Conservation (phyloP, 306 rosid species). For the Arachis hypogaea region DNA sequence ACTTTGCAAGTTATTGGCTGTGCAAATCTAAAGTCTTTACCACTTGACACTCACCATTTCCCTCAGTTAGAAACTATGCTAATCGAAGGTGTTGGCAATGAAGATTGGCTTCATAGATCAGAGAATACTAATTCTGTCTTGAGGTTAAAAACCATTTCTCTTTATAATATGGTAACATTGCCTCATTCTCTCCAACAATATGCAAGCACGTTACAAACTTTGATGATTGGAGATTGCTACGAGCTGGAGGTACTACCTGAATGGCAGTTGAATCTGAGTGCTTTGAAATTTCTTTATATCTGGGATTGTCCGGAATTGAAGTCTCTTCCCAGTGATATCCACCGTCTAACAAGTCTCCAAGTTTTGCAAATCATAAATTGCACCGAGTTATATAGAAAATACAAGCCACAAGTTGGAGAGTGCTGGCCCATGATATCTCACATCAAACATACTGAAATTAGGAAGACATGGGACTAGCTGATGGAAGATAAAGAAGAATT, state of each 20-base stretch:
- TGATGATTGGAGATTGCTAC: background rate
- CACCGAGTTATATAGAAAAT: background rate
- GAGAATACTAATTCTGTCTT: no score
- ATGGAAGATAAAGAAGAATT: no score
- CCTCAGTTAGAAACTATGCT: background rate
- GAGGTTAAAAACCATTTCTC: background rate
- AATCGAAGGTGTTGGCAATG: no score
- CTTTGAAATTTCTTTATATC: background rate
- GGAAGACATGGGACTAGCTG: no score
- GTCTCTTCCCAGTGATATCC: slow-evolving; percentile 1
- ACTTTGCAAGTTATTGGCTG: background rate
- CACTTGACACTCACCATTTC: background rate
- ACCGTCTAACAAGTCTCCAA: slow-evolving; percentile 9
- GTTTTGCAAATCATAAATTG: background rate
- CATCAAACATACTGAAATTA: no score
- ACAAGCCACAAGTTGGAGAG: background rate
- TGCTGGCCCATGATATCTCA: no score
- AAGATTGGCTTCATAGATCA: background rate
- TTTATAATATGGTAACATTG: no score
- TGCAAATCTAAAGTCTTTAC: background rate
- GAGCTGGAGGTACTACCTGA: background rate
- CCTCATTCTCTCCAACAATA: background rate
- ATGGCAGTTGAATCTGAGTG: background rate
- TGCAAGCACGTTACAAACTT: background rate
- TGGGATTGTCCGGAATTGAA: background rate